Base-by-base conservation (phyloP, 441 rosid genomes). In the Gossypium schwendimanii region DNA sequence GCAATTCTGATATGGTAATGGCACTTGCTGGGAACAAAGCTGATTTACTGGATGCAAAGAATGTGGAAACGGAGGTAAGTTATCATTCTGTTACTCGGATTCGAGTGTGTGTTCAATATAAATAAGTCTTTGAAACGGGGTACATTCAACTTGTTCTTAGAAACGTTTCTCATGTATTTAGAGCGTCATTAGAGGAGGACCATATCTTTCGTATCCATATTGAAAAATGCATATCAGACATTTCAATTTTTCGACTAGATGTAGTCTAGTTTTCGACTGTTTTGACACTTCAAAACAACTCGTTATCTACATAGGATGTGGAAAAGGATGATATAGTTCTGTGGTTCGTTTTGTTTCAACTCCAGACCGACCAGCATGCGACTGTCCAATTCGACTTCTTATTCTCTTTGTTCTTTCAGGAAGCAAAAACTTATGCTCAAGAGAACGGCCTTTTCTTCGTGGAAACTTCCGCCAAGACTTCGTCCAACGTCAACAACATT, bases 381-480 rank as follows among this genome's bases (percentile, higher is more conserved):
- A 47, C 12, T 72, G 11, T 47, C 52, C 36, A 18, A 58, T 54
- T 50, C n/a, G n/a, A 47, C 39, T 41, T 54, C 4, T 53, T 53
- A 14, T 36, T 20, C 50, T 36, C 58, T 49, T 64, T 3, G 50
- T 17, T 77, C 47, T 3, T 44, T 77, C 87, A 95, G 99, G 78
- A 53, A 20, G 59, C 59, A 53, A 17, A 18, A 53, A 53, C 59
- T 53, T 53, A 53, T 53, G 59, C 97, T 15, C 86, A 89, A 61
- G 99, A 95, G 78, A 85, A 91, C 61, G 85, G 88, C 50, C 93
- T 95, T 72, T 95, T 95, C 90, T 95, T 92, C 77, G 84, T 92
- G 93, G 99, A 95, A 82, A 92, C 98, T 44, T 95, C 98, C 47
- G 99, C 98, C 1, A 95, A 95, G 84, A 88, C 97, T 54, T 94